Evolutionary conservation across 345 rosid genomes (phyloP), one percentile per base, ranked within the genome.

Genomic region (Dimocarpus longan): DNA sequence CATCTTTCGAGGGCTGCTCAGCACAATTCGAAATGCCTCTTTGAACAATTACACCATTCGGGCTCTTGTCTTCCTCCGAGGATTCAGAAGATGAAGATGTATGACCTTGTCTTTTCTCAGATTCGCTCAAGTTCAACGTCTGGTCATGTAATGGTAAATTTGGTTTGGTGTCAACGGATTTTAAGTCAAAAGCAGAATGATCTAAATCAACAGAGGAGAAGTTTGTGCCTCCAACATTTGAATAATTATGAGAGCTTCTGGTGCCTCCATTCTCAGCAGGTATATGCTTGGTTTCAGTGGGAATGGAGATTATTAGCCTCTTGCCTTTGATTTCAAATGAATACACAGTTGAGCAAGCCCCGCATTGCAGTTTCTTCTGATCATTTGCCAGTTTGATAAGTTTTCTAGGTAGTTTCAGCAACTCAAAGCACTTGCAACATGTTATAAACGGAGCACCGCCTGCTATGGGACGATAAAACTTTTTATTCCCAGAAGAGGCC

Each of bases 391-490:
- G 74, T 64, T 81, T 77, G 74, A 80, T 80, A 70, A 85, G 78
- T 72, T 83, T 84, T 72, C 77, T 87, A 62, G 94, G 94, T 73
- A 93, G 62, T 79, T 82, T 82, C 21, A 93, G 87, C 48, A 90
- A 73, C 80, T 86, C 92, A 67, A 84, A 90, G 87, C 94, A 93
- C 73, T 71, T 86, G 40, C 79, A 83, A 80, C 97, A 93, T 5
- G 84, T 85, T 19, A 91, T 24, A 82, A 93, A 91, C 6, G 95
- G 95, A 5, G 93, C 90, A 76, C 92, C 95, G 0, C 93, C 91
- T 10, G 84, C 91, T 44, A 91, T 68, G 54, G 97, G 88, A 86
- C 22, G 85, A 48, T 71, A 87, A 40, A 70, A 83, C 70, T 74
- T 83, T 5, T 82, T 83, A 78, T 75, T 79, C 77, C n/a, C 52